Evolutionary conservation across 2,329 filamentous ascomycete species (phyloP), one percentile per base, ranked within the genome.

Genomic region (Pyrenophora graminea): DNA sequence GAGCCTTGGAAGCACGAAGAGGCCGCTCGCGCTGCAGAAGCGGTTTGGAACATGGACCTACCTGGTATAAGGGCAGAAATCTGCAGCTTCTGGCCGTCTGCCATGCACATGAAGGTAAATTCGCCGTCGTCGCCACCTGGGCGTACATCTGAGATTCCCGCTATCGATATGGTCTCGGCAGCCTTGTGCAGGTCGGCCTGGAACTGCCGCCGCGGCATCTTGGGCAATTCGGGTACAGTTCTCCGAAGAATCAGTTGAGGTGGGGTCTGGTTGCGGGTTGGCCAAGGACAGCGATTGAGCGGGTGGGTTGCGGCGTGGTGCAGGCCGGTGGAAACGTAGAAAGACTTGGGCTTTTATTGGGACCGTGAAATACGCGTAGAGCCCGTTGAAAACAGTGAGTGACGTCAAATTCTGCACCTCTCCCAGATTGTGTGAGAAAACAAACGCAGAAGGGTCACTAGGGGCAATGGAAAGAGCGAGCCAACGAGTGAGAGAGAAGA

Each of bases 101-200:
- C 62, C 18, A 64, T 48, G 30, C 74, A 72, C 36, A 66, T 77
- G 68, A 93, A 88, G 12, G 80, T 80, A 49, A 95, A 78, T 49
- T 89, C 84, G 43, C 88, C 89, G 69, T 93, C 88, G 27, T 88
- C 86, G 4, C 86, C 84, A 13, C 88, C 88, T 31, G 77, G 75
- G 30, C 75, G 74, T 19, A 96, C 74, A 30, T 78, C 67, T 40
- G 74, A 74, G 40, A 94, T 76, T 41, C 79, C 74, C 1, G 74
- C 56, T 39, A 84, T 75, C 2, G 62, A 62, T 17, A 72, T 64
- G 34, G 67, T 63, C 12, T 64, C 53, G 6, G 71, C 74, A 6
- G 73, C 77, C 37, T 74, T 72, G 23, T 68, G 75, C 64, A 79
- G 74, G 67, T 92, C 87, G 43, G 77, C 75, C 40, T 85, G 77